Base-by-base conservation (phyloP, 805 yeast genomes). In the Candida maltosa region DNA sequence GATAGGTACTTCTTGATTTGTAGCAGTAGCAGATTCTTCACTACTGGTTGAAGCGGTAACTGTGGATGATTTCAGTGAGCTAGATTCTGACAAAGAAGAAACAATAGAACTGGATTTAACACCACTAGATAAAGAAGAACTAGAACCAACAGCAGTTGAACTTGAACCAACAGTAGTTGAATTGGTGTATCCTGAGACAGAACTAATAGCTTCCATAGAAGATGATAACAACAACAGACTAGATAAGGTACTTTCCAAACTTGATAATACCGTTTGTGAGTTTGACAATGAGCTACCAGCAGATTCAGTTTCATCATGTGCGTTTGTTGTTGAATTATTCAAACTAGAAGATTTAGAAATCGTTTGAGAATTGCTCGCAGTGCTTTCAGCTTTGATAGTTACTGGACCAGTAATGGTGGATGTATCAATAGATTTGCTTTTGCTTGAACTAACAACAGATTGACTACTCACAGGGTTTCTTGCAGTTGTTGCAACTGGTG, bases 391-490 rank as follows among this genome's bases (percentile, higher is more conserved):
- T 17, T 18, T 9, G 4, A 32, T 11, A 9, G 31, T 26, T 6
- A 32, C 36, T 22, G 26, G 52, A 6, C 38, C 26, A 16, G 56
- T 39, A 35, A 54, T 44, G 4, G 48, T 37, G 1, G 48, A 33
- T 7, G 55, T 38, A 22, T 54, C 40, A 38, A 60, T 54, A n/a
- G 59, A 46, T 9, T 37, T 39, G 3, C 56, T 29, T 35, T 49
- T 41, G 14, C 58, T 43, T 15, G 44, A 42, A 4, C 60, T 34
- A 9, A 56, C 53, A 6, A 46, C 55, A 22, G 53, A 28, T 11
- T 51, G 45, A 5, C 65, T 50, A 26, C 50, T 38, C 42, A 65
- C 49, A 15, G 70, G 70, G 35, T 62, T 42, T 20, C 35, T 34
- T 20, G 38, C 26, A 3, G 62, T 57, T 6, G 44, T 38, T 8